Evolutionary conservation across 805 yeast species (phyloP).

Genomic region (Ogataea pini): DNA sequence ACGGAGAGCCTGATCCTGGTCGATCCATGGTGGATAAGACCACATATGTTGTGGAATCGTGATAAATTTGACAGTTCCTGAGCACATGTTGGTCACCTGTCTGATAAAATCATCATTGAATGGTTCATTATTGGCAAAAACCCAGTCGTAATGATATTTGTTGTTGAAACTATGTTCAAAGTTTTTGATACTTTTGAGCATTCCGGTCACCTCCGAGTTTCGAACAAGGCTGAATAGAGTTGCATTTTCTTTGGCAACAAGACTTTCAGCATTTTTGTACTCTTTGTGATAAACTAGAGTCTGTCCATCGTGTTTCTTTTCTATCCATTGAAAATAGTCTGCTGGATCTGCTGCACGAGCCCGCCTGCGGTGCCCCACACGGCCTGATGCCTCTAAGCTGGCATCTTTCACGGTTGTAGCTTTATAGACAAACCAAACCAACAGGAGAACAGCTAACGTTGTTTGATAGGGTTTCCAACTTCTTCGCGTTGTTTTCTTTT

Average conservation of each 20-base stretch:
- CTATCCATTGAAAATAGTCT: constrained; percentile 4
- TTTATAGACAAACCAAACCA: background rate
- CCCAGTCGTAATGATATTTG: constrained; percentile 68
- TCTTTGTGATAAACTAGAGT: constrained; percentile 7
- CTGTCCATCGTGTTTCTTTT: constrained; percentile 1
- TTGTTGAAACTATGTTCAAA: constrained; percentile 66
- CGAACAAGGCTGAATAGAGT: constrained; percentile 68
- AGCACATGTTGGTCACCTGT: constrained; percentile 46
- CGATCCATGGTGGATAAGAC: constrained; percentile 67
- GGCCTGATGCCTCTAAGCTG: too few species aligned
- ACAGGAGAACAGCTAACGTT: background rate
- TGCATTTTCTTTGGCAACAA: constrained; percentile 47
- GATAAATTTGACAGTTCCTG: constrained; percentile 63
- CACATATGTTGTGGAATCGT: constrained; percentile 59
- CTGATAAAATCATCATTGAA: constrained; percentile 57
- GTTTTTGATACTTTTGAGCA: constrained; percentile 56
- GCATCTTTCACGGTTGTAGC: background rate
- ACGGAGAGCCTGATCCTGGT: constrained; percentile 48
- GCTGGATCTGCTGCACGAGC: background rate
- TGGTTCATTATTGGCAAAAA: constrained; percentile 66
- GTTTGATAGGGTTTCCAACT: background rate
- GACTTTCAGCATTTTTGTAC: background rate
- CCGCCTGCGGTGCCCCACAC: background rate
- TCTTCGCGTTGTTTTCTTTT: background rate
- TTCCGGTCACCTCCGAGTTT: constrained; percentile 56